Conservation (phyloP, 2,329 filamentous ascomycete genomes). For the Piedraia hortae region DNA sequence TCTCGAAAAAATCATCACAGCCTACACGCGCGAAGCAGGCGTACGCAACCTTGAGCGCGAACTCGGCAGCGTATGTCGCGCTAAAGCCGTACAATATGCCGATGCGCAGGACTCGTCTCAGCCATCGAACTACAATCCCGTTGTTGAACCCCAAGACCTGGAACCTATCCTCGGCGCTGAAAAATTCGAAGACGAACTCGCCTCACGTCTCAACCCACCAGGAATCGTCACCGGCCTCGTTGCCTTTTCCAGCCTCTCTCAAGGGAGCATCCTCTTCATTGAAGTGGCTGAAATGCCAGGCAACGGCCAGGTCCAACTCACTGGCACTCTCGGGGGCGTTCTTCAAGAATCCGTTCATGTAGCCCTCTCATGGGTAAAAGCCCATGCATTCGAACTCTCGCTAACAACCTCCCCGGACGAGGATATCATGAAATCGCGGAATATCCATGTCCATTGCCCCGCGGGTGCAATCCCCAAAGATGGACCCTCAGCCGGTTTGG, state of each 20-base stretch:
- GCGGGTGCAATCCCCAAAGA: constrained; percentile 90
- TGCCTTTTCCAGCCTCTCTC: constrained; percentile 73
- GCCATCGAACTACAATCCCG: constrained; percentile 37
- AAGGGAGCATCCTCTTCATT: constrained; percentile 92
- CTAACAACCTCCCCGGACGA: constrained; percentile 53
- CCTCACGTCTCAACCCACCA: constrained; percentile 53
- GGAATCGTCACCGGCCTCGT: constrained; percentile 91
- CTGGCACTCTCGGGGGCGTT: constrained; percentile 85
- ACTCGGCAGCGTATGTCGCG: constrained; percentile 76
- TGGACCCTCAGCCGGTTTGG: constrained; percentile 56
- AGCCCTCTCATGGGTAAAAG: constrained; percentile 87
- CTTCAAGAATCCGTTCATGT: constrained; percentile 95
- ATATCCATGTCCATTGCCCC: constrained; percentile 88
- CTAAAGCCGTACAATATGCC: constrained; percentile 83
- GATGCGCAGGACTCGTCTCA: constrained; percentile 55
- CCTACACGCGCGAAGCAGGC: constrained; percentile 86
- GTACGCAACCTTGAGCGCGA: constrained; percentile 92
- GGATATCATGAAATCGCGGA: constrained; percentile 87
- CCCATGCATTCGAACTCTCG: constrained; percentile 74
- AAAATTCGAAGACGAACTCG: constrained; percentile 83
- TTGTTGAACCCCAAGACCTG: constrained; percentile 50
- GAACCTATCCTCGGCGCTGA: constrained; percentile 82
- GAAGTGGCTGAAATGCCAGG: constrained; percentile 96
- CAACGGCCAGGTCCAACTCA: constrained; percentile 71
- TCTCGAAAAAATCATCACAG: constrained; percentile 81